Percentiles rank a stretch among this genome's conserved stretches.
These are phyloP conservation scores for Leishmania lainsoni DNA, from an alignment of 208 protist species.

Conservation along the genomic window DNA sequence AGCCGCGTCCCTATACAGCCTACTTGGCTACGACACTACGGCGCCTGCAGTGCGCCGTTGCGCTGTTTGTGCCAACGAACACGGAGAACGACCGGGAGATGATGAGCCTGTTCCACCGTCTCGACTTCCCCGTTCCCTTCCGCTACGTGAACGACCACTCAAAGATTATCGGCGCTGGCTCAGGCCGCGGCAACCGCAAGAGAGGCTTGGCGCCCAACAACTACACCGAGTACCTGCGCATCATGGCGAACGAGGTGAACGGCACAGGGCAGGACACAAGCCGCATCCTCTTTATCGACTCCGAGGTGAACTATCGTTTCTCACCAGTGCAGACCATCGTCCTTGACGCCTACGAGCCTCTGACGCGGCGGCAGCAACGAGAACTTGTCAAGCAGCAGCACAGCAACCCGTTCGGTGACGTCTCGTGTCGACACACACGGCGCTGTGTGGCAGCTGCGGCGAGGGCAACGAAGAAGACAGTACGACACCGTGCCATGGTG, in stretches of 20 bases:
- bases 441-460: slow-evolving; percentile 21
- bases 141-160: slow-evolving; percentile 51
- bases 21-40: slow-evolving; percentile 73
- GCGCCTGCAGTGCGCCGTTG: slow-evolving; percentile 70
- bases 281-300: slow-evolving; percentile 83
- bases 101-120: slow-evolving; percentile 37
- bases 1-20: slow-evolving; percentile 67
- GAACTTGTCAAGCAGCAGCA: slow-evolving; percentile 24
- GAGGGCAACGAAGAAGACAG: slow-evolving; percentile 17
- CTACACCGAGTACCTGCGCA: slow-evolving; percentile 65
- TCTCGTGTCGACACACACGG: slow-evolving; percentile 15
- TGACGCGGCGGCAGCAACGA: slow-evolving; percentile 47
- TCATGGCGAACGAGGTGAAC: slow-evolving; percentile 36
- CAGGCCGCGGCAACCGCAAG: slow-evolving; percentile 30
- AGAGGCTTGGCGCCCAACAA: slow-evolving; percentile 41
- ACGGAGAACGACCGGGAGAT: slow-evolving; percentile 28
- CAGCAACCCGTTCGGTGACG: slow-evolving; percentile 25
- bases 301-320: slow-evolving; percentile 84
- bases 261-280: slow-evolving; percentile 26
- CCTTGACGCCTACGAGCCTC: slow-evolving; percentile 64
- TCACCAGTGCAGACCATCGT: slow-evolving; percentile 67
- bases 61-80: slow-evolving; percentile 47
- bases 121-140: slow-evolving; percentile 58
- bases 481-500: slow-evolving; percentile 18
- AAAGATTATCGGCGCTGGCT: slow-evolving; percentile 25